Percentiles rank a stretch among this genome's conserved stretches.
Evolutionary conservation across 805 yeast genomes (phyloP).

Genomic region (Saturnispora mendoncae): DNA sequence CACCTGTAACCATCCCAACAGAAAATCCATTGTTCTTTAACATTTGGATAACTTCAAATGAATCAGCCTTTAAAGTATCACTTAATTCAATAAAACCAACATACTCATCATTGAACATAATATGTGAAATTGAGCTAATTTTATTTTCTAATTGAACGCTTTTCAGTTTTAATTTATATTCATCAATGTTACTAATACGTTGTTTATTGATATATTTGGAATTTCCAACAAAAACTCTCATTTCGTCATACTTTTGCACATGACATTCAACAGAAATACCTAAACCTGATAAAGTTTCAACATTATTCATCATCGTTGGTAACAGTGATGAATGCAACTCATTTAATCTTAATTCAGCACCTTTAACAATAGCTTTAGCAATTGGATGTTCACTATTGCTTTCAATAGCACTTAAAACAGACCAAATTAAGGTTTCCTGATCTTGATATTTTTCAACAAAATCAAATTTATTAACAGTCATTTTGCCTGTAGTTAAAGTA

Average conservation of each 20-base stretch:
- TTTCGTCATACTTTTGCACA: constrained; percentile 16
- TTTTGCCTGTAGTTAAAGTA: constrained; percentile 78
- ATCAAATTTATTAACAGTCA: constrained; percentile 36
- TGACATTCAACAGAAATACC: constrained; percentile 32
- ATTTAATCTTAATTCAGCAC: constrained; percentile 15
- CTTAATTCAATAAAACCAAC: constrained; percentile 59
- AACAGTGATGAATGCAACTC: not conserved
- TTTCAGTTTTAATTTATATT: constrained; percentile 12
- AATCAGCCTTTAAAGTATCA: constrained; percentile 62
- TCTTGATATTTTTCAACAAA: constrained; percentile 12
- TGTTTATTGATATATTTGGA: constrained; percentile 30
- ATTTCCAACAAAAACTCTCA: constrained; percentile 47
- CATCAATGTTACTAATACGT: constrained; percentile 17
- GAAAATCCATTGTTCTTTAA: constrained; percentile 44
- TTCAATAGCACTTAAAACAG: constrained; percentile 52
- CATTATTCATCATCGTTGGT: constrained; percentile 24
- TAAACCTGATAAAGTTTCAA: constrained; percentile 35
- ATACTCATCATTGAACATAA: constrained; percentile 48
- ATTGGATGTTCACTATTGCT: constrained; percentile 78
- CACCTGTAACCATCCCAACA: constrained; percentile 90
- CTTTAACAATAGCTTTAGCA: constrained; percentile 56
- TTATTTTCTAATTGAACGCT: constrained; percentile 9
- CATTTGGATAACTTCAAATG: constrained; percentile 49
- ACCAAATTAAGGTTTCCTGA: constrained; percentile 35
- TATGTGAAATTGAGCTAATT: constrained; percentile 23